Evolutionary conservation across 73 alveolate species (phyloP).

Genomic region (Tetrahymena borealis): DNA sequence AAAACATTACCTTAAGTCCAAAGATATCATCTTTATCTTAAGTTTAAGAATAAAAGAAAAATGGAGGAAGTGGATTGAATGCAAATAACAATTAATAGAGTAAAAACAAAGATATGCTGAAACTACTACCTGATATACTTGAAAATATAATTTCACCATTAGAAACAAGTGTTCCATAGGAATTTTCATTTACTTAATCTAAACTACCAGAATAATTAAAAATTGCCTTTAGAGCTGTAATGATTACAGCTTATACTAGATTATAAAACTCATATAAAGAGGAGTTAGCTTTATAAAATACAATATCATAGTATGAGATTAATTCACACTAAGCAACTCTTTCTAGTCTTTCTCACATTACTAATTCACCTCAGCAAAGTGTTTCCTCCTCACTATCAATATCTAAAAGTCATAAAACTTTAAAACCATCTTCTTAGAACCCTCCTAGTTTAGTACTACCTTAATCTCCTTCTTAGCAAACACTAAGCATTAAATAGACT

Average conservation of each 20-base stretch:
- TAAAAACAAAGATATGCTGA: background rate
- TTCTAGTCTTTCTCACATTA: background rate
- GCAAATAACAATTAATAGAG: background rate
- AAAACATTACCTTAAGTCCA: no score
- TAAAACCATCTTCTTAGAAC: background rate
- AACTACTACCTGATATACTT: background rate
- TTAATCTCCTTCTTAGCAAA: background rate
- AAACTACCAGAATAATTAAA: background rate
- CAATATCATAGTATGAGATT: background rate
- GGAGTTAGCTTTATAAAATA: background rate
- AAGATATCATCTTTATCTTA: background rate
- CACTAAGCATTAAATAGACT: background rate
- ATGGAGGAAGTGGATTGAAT: background rate
- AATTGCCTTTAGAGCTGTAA: background rate
- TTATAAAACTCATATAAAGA: background rate
- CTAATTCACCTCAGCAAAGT: background rate
- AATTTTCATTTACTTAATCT: background rate
- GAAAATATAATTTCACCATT: background rate
- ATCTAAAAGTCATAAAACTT: background rate
- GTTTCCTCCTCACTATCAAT: background rate
- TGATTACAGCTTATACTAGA: background rate
- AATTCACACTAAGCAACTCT: background rate
- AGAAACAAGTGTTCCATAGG: background rate
- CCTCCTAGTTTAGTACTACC: background rate
- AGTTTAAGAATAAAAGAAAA: background rate